Evolutionary conservation across 202 grass and related monocot species (phyloP), one percentile per base, ranked within the genome.

Genomic region (Tripidium arundinaceum): DNA sequence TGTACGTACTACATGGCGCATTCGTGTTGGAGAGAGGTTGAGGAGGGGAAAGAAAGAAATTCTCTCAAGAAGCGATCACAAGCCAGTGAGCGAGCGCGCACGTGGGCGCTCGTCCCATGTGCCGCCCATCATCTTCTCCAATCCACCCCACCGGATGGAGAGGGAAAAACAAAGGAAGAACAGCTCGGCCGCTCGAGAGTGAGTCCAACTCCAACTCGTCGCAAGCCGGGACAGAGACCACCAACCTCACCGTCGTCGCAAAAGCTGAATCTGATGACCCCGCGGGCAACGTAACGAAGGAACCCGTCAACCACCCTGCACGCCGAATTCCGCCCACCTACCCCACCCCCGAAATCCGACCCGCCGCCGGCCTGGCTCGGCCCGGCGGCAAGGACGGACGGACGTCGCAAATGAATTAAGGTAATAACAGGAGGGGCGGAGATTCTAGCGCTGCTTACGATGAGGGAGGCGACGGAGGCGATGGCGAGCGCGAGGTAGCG

Each of bases 401-500:
- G n/a, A n/a, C n/a, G n/a, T n/a, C n/a, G n/a, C n/a, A n/a, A n/a
- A n/a, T n/a, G n/a, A 36, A 55, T 3, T n/a, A 22, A 52, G 19
- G 50, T 54, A 54, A 19, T 0, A 4, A 36, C 4, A 6, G 5
- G 18, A 1, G 49, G 18, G 18, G 18, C 3, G 49, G 49, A 52
- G 31, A 33, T 33, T n/a, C n/a, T n/a, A n/a, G n/a, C 31, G 50
- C 6, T 50, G 55, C 73, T 83, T 82, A 99, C 96, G 79, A 93
- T 36, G 40, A 99, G 88, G 18, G 92, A 93, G 0, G 96, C 88
- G 55, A 99, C 1, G 61, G 92, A 88, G 13, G 86, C 90, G 80
- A 88, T 87, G 39, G 89, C 96, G 43, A 99, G 81, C 1, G 96
- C 93, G 79, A 82, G 40, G 84, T 91, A 99, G 12, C 96, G 92